These are phyloP conservation scores for Penicillium capsulatum DNA, from an alignment of 2,329 filamentous ascomycete species.

Conservation along the genomic window DNA sequence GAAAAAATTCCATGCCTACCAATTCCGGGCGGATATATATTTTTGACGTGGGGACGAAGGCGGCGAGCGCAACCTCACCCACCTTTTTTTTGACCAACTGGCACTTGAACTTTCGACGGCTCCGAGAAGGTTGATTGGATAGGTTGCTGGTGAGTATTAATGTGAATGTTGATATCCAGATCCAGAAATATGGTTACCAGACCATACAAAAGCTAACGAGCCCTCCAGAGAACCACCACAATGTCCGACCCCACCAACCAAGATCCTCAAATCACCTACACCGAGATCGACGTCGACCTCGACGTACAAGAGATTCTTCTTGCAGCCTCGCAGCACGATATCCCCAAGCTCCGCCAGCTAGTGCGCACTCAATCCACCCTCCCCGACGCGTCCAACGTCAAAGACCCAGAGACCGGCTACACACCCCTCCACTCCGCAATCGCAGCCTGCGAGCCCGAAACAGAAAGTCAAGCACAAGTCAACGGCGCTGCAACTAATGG, in stretches of 20 bases:
- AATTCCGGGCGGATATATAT: too few species aligned
- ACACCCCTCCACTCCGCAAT: conserved; percentile 88
- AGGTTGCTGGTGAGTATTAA: too few species aligned
- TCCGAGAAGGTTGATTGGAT: not conserved
- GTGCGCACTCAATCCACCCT: conserved; percentile 51
- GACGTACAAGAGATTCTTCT: conserved; percentile 59
- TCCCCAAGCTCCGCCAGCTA: conserved; percentile 63
- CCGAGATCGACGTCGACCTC: conserved; percentile 38
- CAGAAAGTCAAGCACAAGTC: conserved; percentile 26
- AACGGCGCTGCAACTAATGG: conserved; percentile 5
- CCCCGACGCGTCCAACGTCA: conserved; percentile 63
- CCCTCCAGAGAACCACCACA: conserved; percentile 8
- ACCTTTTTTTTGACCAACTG: conserved; percentile 22
- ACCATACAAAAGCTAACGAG: conserved; percentile 5
- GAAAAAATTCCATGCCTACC: too few species aligned
- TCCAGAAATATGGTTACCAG: not conserved
- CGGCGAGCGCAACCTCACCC: conserved; percentile 25
- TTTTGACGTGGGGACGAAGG: conserved; percentile 27
- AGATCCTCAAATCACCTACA: conserved; percentile 19
- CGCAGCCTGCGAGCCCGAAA: conserved; percentile 59
- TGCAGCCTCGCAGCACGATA: conserved; percentile 64
- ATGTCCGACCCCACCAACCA: conserved; percentile 25
- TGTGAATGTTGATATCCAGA: too few species aligned
- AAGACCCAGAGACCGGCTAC: conserved; percentile 79
- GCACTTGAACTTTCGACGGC: not conserved